Conservation (phyloP, 2,329 filamentous ascomycete species). For the Onygena corvina region DNA sequence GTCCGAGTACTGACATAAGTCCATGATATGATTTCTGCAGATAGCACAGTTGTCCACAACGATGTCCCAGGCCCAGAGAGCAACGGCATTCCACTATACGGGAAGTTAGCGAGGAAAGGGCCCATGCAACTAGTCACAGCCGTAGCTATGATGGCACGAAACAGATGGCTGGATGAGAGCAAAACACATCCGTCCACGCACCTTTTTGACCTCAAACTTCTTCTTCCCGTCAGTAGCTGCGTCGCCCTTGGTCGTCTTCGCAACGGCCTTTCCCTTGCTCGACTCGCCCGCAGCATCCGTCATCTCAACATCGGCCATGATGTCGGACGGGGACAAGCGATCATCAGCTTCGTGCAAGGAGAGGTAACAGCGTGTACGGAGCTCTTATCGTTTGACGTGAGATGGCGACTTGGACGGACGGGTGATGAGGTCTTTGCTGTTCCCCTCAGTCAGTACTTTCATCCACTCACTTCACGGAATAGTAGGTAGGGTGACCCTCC, state of each 20-base stretch:
- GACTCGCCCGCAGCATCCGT: conserved; percentile 58
- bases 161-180: neutral
- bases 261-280: conserved; percentile 43
- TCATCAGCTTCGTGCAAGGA: neutral
- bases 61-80: conserved; percentile 98
- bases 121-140: conserved; percentile 9
- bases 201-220: conserved; percentile 98
- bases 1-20: conserved; percentile 57
- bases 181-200: conserved; percentile 28
- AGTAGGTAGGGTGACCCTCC: neutral
- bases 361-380: neutral
- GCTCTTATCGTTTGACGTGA: neutral
- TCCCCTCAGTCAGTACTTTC: neutral
- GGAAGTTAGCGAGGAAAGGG: neutral
- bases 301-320: conserved; percentile 98
- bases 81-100: conserved; percentile 87
- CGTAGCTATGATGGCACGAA: conserved; percentile 12
- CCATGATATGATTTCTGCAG: conserved; percentile 99
- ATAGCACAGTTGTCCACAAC: conserved; percentile 99
- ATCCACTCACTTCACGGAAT: neutral
- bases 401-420: neutral
- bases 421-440: neutral
- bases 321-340: conserved; percentile 12
- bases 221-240: conserved; percentile 62
- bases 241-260: conserved; percentile 47